Percentiles rank a stretch among this genome's conserved stretches.
These are phyloP conservation scores for Casaregolazyma suthepensis DNA, from an alignment of 1,139 yeast species.

Conservation along the genomic window DNA sequence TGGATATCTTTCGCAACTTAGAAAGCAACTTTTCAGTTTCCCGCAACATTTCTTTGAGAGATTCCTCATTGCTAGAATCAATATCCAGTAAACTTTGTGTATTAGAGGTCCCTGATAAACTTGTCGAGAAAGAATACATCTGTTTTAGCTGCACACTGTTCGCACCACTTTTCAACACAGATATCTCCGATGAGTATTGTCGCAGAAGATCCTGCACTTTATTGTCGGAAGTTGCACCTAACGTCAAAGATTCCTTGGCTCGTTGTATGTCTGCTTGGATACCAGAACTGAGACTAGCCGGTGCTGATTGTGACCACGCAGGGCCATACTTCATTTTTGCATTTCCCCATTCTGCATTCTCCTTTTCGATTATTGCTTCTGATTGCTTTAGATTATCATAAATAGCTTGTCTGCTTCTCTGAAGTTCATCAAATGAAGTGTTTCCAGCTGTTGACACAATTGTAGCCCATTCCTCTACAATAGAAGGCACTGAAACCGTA, in stretches of 20 bases:
- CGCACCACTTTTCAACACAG: constrained; percentile 33
- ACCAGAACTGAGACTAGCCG: constrained; percentile 31
- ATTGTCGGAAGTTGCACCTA: constrained; percentile 63
- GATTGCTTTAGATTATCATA: constrained; percentile 33
- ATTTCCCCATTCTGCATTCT: constrained; percentile 33
- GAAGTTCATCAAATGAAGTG: constrained; percentile 15
- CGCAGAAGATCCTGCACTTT: constrained; percentile 43
- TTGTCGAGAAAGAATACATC: constrained; percentile 22
- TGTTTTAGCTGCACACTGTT: constrained; percentile 26
- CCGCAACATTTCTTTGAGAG: constrained; percentile 37
- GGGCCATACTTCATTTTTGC: constrained; percentile 33
- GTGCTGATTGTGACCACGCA: constrained; percentile 37
- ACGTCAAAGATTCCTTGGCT: constrained; percentile 58
- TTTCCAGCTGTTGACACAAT: constrained; percentile 19
- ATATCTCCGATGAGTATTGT: constrained; percentile 34
- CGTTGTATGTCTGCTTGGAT: constrained; percentile 48
- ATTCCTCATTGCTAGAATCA: constrained; percentile 42
- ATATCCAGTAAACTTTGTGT: constrained; percentile 51
- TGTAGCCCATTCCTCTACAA: constrained; percentile 33
- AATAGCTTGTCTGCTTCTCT: constrained; percentile 17
- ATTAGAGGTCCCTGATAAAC: constrained; percentile 17
- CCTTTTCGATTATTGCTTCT: constrained; percentile 37
- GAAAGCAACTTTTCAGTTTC: constrained; percentile 40
- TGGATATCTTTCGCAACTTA: constrained; percentile 43
- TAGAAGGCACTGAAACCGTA: constrained; percentile 19